A percentile compares a stretch with the other conserved stretches of the same genome.
phyloP scores from a whole-genome alignment of 306 rosid genomes.

The Fragaria vesca region DNA sequence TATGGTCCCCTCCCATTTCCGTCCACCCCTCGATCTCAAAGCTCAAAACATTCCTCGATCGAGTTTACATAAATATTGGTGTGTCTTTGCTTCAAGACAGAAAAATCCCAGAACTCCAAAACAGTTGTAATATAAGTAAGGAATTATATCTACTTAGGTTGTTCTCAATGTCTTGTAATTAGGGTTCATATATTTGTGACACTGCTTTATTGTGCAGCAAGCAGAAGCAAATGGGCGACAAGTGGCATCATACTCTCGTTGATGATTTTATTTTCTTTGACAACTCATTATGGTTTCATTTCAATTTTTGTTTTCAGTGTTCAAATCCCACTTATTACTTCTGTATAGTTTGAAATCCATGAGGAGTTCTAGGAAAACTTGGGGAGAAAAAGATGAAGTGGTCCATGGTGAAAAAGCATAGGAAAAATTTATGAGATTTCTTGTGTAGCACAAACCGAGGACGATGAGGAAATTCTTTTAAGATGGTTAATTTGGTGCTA shows the following conservation, averaged over 20 bases:
- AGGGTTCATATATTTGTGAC: slow-evolving; percentile 15
- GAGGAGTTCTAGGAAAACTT: background rate
- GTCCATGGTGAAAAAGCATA: background rate
- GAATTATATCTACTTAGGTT: slow-evolving; percentile 13
- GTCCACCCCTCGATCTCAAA: slow-evolving; percentile 19
- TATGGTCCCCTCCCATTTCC: slow-evolving; percentile 60
- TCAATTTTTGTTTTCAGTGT: background rate
- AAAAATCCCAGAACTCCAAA: slow-evolving; percentile 31
- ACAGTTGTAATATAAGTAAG: slow-evolving; percentile 13
- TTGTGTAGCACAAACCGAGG: background rate
- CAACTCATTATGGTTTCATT: background rate
- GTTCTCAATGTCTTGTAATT: slow-evolving; percentile 37
- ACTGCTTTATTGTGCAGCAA: slow-evolving; percentile 29
- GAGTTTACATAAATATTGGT: slow-evolving; percentile 25
- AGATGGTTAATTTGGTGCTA: slow-evolving; percentile 5
- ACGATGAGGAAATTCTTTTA: background rate
- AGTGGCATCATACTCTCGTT: slow-evolving; percentile 39
- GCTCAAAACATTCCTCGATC: slow-evolving; percentile 40
- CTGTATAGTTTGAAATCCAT: background rate
- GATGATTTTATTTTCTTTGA: slow-evolving; percentile 18
- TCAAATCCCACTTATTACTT: background rate
- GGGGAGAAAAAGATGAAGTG: slow-evolving; percentile 12
- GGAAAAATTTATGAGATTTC: background rate
- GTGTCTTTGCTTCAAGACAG: slow-evolving; percentile 30
- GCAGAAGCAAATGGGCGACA: slow-evolving; percentile 44